Base-by-base conservation (phyloP, 2,329 filamentous ascomycete species). In the Trichoderma pleuroti region DNA sequence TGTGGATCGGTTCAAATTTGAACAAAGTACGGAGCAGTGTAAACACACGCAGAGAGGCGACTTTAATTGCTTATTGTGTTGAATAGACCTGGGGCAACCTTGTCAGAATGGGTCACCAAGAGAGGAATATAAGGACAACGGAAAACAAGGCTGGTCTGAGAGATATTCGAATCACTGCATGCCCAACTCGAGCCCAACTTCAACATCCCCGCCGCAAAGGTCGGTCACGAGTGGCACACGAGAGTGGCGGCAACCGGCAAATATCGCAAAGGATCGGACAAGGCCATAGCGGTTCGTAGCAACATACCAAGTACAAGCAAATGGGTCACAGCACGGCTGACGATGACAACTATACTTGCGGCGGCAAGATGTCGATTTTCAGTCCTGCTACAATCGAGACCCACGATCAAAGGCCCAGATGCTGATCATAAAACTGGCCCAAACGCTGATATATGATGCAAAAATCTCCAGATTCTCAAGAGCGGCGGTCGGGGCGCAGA, bases 401-500 rank as follows among this genome's bases (percentile, higher is more conserved):
- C 42, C 54, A 49, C 65, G 54, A 34, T 52, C 21, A 36, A 68
- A 60, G 28, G 56, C 21, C 21, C 36, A 34, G 56, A 26, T 26
- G 28, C 39, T 36, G 42, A 52, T 26, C 14, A 30, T 11, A 26
- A 49, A 60, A 61, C n/a, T 49, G 65, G 52, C 18, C 18, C 54
- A 60, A 46, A 24, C 28, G 30, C 32, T 61, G 66, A 52, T 68
- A 32, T 61, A n/a, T 66, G 63, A 66, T 66, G 63, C 30, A 30
- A 68, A 68, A 68, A 57, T 59, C 59, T 70, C 64, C 34, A 70
- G 67, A 70, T 21, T 63, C 54, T 70, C 65, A 32, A 68, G 65
- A 68, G 52, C 65, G 67, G 67, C 67, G 67, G 67, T 70, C 67
- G 67, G 67, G 67, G 57, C n/a, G 30, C 26, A 59, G 67, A 70